These are phyloP conservation scores for Grosmannia serpens DNA, from an alignment of 2,329 filamentous ascomycete species.

Conservation along the genomic window DNA sequence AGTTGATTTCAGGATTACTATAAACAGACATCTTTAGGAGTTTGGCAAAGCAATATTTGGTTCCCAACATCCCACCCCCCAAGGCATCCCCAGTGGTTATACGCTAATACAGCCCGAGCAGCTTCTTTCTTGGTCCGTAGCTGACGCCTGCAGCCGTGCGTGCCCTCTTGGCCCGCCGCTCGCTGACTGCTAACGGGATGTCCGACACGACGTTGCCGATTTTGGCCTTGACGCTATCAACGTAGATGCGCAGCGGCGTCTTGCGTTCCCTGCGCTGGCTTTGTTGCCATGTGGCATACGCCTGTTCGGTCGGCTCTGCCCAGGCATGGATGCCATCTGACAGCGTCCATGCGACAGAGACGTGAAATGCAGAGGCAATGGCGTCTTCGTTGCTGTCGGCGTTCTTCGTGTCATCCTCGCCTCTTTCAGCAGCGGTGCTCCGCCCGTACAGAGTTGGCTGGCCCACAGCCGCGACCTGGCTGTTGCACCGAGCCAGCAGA, in stretches of 20 bases:
- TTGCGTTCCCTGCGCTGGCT: slow-evolving; percentile 5
- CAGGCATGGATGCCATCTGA: slow-evolving; percentile 35
- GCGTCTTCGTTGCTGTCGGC: slow-evolving; percentile 6
- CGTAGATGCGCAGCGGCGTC: slow-evolving; percentile 33
- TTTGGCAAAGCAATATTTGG: background rate
- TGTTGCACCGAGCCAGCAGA: slow-evolving; percentile 59
- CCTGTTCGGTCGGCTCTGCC: slow-evolving; percentile 21
- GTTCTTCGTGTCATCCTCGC: background rate
- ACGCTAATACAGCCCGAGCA: background rate
- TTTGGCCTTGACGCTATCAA: slow-evolving; percentile 59
- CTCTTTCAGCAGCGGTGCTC: too few species aligned
- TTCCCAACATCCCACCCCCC: background rate
- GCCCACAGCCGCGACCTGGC: slow-evolving; percentile 41
- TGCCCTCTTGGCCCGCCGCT: background rate
- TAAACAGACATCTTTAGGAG: background rate
- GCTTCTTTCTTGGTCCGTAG: background rate
- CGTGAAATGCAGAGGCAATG: slow-evolving; percentile 52
- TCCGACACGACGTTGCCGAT: slow-evolving; percentile 58
- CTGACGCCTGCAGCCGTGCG: background rate
- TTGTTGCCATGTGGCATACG: slow-evolving; percentile 15
- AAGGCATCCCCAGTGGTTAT: too few species aligned
- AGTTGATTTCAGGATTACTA: background rate
- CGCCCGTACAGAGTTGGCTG: slow-evolving; percentile 61
- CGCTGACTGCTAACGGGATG: slow-evolving; percentile 17
- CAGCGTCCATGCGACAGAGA: slow-evolving; percentile 82